Evolutionary conservation across 176 grass and related monocot species (phyloP).

Genomic region (Pharus latifolius): DNA sequence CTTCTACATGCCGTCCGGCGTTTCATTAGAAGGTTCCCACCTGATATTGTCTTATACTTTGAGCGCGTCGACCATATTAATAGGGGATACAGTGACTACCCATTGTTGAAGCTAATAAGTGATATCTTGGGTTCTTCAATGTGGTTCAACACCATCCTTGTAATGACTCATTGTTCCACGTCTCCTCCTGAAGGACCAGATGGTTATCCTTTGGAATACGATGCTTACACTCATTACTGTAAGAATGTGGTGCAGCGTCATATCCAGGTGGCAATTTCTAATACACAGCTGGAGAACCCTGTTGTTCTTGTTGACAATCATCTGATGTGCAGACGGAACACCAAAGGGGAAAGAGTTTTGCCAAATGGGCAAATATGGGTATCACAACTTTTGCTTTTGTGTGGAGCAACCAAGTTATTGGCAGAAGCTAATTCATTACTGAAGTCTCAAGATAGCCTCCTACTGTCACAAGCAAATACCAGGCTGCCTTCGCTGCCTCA

Average conservation of each 20-base stretch:
- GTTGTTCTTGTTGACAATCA: conserved; percentile 71
- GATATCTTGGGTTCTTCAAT: conserved; percentile 79
- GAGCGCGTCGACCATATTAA: conserved; percentile 66
- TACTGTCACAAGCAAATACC: conserved; percentile 54
- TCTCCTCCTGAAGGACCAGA: conserved; percentile 77
- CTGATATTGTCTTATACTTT: conserved; percentile 71
- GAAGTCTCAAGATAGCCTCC: conserved; percentile 80
- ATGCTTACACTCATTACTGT: conserved; percentile 52
- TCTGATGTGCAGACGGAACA: conserved; percentile 52
- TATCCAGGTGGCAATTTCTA: conserved; percentile 52
- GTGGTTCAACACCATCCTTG: conserved; percentile 87
- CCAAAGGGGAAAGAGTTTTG: conserved; percentile 64
- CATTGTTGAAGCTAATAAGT: conserved; percentile 79
- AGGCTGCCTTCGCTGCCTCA: conserved; percentile 74
- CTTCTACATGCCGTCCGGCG: conserved; percentile 59
- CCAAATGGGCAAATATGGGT: conserved; percentile 60
- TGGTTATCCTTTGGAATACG: conserved; percentile 72
- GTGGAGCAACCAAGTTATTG: conserved; percentile 73
- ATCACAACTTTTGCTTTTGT: conserved; percentile 63
- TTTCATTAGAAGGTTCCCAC: conserved; percentile 66
- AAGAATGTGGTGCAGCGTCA: conserved; percentile 51
- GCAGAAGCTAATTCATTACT: conserved; percentile 75
- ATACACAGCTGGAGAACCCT: conserved; percentile 66
- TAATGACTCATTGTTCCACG: conserved; percentile 71
- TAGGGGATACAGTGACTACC: conserved; percentile 51